Evolutionary conservation across 1,284 basidiomycete genomes (phyloP).

Genomic region (Ganoderma boninense): DNA sequence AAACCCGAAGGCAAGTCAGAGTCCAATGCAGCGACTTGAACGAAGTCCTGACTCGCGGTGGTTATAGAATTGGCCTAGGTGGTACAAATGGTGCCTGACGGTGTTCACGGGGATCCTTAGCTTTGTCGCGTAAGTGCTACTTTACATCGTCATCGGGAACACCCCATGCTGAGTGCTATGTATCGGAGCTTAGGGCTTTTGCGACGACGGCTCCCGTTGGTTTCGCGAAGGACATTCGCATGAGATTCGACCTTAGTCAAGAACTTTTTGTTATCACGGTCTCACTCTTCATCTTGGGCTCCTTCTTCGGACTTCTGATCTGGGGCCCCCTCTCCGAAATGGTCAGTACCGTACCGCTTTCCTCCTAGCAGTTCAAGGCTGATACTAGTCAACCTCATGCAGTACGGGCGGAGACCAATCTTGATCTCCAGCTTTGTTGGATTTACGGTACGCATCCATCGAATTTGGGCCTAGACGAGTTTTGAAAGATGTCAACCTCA

Average conservation of each 20-base stretch:
- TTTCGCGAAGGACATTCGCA: slow-evolving; percentile 53
- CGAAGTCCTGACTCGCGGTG: not conserved
- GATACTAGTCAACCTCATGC: not conserved
- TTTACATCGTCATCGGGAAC: slow-evolving; percentile 68
- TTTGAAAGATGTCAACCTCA: not conserved
- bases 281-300: slow-evolving; percentile 64
- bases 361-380: not conserved
- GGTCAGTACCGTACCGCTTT: slow-evolving; percentile 2
- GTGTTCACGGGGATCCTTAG: slow-evolving; percentile 66
- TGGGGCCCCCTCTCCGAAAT: slow-evolving; percentile 61
- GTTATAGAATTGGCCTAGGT: slow-evolving; percentile 49
- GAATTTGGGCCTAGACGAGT: not conserved
- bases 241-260: slow-evolving; percentile 61
- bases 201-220: slow-evolving; percentile 67
- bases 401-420: slow-evolving; percentile 48
- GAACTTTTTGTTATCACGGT: slow-evolving; percentile 61
- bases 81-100: slow-evolving; percentile 60
- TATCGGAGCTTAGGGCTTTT: slow-evolving; percentile 54
- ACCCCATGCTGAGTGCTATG: slow-evolving; percentile 47
- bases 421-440: slow-evolving; percentile 58
- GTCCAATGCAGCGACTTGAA: not conserved
- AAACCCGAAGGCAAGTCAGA: slow-evolving; percentile 9
- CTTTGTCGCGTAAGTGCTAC: slow-evolving; percentile 66
- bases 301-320: slow-evolving; percentile 59
- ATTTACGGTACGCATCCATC: slow-evolving; percentile 48